These are phyloP conservation scores for Volvox africanus DNA, from an alignment of 139 green algal species.

Conservation along the genomic window DNA sequence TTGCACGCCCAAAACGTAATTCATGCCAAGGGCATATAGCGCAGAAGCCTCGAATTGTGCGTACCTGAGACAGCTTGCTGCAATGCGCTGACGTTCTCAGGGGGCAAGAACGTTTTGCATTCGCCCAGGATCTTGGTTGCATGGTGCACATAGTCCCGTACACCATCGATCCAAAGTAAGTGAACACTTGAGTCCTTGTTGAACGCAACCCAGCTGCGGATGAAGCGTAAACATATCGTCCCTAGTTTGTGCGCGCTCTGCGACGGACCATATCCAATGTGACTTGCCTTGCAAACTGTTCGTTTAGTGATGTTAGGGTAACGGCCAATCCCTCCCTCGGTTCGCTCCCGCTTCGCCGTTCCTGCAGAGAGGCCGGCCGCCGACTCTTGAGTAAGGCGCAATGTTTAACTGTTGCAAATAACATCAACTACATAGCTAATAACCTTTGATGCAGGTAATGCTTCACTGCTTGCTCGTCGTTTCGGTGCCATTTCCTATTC, in stretches of 20 bases:
- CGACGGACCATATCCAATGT: neutral
- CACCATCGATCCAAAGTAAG: constrained; percentile 36
- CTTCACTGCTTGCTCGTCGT: neutral
- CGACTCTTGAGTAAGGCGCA: neutral
- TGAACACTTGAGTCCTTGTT: neutral
- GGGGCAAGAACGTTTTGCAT: neutral
- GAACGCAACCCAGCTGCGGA: constrained; percentile 1
- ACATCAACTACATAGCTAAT: no score
- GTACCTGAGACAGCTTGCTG: constrained; percentile 14
- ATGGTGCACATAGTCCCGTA: constrained; percentile 25
- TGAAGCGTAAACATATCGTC: neutral
- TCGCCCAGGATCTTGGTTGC: neutral
- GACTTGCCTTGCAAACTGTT: constrained; percentile 12
- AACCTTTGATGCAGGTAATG: neutral
- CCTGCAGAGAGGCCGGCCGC: neutral
- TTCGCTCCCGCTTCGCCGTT: constrained; percentile 8
- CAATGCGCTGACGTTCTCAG: neutral
- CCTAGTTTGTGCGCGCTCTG: no score
- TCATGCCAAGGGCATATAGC: no score
- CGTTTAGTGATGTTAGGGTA: neutral
- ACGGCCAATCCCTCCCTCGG: neutral
- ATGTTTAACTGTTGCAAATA: no score
- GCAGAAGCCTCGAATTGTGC: neutral
- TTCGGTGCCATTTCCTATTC: constrained; percentile 14
- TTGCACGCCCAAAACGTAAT: neutral